Conservation (phyloP, 257 asterid species). For the Penstemon davidsonii region DNA sequence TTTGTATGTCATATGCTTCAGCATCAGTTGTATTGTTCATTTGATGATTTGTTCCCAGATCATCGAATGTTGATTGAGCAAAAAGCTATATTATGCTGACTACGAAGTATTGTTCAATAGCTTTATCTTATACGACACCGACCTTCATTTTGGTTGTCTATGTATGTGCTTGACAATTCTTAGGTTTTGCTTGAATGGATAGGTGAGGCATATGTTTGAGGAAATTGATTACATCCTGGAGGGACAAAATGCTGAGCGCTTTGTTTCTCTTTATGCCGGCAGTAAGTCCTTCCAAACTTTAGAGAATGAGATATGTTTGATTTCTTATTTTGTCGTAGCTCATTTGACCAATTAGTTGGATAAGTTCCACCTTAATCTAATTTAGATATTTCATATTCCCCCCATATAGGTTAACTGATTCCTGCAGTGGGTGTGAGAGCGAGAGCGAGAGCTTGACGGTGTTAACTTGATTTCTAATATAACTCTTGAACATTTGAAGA, state of each 20-base stretch:
- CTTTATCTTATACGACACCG: conserved; percentile 10
- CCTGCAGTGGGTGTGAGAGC: not conserved
- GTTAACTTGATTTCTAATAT: no score
- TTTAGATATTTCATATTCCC: conserved; percentile 2
- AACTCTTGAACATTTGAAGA: no score
- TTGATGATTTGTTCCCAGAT: no score
- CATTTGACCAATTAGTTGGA: not conserved
- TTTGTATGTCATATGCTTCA: not conserved
- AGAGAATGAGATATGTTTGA: not conserved
- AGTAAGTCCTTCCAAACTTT: conserved; percentile 48
- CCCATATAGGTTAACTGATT: not conserved
- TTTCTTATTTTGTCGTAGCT: conserved; percentile 18
- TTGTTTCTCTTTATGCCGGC: conserved; percentile 73
- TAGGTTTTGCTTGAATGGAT: conserved; percentile 41
- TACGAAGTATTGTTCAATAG: not conserved
- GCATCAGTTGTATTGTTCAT: not conserved
- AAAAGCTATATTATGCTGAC: not conserved
- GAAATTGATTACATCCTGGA: conserved; percentile 97
- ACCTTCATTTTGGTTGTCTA: conserved; percentile 19
- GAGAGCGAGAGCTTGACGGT: not conserved
- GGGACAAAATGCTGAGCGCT: conserved; percentile 97
- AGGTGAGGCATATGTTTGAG: conserved; percentile 98
- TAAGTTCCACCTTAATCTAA: conserved; percentile 19
- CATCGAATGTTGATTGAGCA: not conserved
- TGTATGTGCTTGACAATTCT: conserved; percentile 27